Evolutionary conservation across 164 flowering plant genomes (phyloP), one percentile per base, ranked within the genome.

Genomic region (Sextonia rubra): DNA sequence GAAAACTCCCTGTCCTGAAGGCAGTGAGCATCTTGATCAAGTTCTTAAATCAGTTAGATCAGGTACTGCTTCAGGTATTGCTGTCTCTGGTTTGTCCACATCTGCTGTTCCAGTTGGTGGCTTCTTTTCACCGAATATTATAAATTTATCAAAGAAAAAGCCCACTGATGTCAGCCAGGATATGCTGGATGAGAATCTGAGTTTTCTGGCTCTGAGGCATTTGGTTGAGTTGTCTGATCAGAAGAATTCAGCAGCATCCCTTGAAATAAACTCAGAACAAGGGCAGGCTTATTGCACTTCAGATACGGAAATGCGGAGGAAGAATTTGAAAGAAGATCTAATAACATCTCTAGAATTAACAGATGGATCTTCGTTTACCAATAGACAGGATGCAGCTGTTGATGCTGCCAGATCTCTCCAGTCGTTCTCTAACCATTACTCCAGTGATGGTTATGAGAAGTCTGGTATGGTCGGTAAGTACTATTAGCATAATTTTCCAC

Each of bases 181-280:
- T 76, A 47, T 79, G 62, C 71, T 72, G 56, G 81, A 83, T 76
- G 87, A 85, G 74, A 80, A 77, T 76, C 70, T 77, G 73, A 82
- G 81, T 74, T 52, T 85, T 62, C 85, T 75, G 72, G 77, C 86
- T 11, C 70, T 78, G 74, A 80, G 77, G 81, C 78, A 79, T 70
- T 61, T 82, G 32, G 32, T 78, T 64, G 85, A 78, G 60, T 75
- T 77, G 71, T 79, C 84, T 18, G 83, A 83, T 79, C 83, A 68
- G 73, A 81, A 68, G 12, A 75, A 72, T 69, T 71, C 71, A 14
- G 47, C 60, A 27, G 32, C 83, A 73, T 73, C 83, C 60, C 27
- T 66, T 75, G 79, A 72, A 72, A 60, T 71, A 26, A 72, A 71
- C 47, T 70, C 64, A 62, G 72, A 73, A 47, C 73, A 69, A 71